phyloP scores from a whole-genome alignment of 1,284 basidiomycete genomes.

The Peniophora sp. region DNA sequence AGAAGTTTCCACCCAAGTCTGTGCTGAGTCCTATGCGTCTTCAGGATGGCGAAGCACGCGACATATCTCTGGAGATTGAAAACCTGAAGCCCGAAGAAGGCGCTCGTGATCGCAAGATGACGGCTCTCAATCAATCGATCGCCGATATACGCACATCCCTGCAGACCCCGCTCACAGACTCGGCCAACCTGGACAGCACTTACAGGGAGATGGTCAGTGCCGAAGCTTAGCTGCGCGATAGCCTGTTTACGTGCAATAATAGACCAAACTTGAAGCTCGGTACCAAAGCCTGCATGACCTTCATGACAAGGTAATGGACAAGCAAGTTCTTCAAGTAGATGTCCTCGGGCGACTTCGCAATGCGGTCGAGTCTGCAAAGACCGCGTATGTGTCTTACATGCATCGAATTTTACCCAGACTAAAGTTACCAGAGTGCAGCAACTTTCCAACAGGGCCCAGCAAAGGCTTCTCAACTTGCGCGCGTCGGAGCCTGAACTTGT shows the following conservation, averaged over 20 bases:
- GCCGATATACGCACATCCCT: no score
- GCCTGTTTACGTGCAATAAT: background rate
- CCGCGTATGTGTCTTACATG: conserved; percentile 2
- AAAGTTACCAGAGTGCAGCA: conserved; percentile 39
- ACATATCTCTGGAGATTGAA: no score
- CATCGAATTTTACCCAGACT: background rate
- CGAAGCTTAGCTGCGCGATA: no score
- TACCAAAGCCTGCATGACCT: conserved; percentile 20
- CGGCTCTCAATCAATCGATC: no score
- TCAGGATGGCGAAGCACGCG: no score
- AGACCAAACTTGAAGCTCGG: conserved; percentile 1
- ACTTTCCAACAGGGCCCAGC: conserved; percentile 51
- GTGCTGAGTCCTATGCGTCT: no score
- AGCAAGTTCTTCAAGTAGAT: conserved; percentile 27
- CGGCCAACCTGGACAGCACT: no score
- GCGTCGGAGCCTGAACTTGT: conserved; percentile 52
- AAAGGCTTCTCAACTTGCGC: conserved; percentile 46
- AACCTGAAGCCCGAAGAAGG: no score
- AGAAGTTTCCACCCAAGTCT: no score
- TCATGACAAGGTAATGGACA: conserved; percentile 31
- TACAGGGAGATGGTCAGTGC: no score
- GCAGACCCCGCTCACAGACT: no score
- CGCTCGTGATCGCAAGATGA: no score
- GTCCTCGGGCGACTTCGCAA: conserved; percentile 25
- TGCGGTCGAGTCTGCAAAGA: conserved; percentile 20